A percentile compares a stretch with the other conserved stretches of the same genome.
phyloP scores from a whole-genome alignment of 129 eudicot genomes.

The Tagetes erecta region DNA sequence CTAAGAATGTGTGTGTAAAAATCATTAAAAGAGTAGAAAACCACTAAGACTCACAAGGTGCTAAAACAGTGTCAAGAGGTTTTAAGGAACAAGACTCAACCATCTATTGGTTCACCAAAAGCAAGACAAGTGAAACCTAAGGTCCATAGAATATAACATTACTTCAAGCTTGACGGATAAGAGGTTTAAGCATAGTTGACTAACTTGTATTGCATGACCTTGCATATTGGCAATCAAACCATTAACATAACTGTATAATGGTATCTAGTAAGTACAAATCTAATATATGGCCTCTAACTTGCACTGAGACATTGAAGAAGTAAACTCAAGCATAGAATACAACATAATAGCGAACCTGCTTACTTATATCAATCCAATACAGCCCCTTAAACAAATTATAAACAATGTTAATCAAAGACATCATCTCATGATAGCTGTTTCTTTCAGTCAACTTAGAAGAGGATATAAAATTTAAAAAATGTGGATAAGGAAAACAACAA shows the following conservation, averaged over 20 bases:
- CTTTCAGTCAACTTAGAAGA: too few species aligned
- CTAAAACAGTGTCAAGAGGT: background rate
- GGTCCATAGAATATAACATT: background rate
- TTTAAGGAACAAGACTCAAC: background rate
- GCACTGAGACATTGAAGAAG: background rate
- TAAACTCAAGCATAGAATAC: background rate
- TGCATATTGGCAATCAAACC: background rate
- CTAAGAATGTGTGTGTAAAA: background rate
- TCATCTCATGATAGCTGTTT: too few species aligned
- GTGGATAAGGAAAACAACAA: too few species aligned
- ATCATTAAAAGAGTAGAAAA: background rate
- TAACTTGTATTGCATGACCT: background rate
- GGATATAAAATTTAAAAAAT: too few species aligned
- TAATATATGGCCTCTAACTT: too few species aligned
- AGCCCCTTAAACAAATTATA: too few species aligned
- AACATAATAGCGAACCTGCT: background rate
- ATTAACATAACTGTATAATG: background rate
- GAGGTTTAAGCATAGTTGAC: background rate
- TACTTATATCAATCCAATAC: too few species aligned
- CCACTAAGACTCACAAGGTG: background rate
- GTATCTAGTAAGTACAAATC: too few species aligned
- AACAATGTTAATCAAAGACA: too few species aligned
- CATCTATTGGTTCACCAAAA: background rate
- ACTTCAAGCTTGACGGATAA: background rate
- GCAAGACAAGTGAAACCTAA: background rate